Conservation (phyloP, 2,329 filamentous ascomycete genomes). For the Fusarium ambrosium region DNA sequence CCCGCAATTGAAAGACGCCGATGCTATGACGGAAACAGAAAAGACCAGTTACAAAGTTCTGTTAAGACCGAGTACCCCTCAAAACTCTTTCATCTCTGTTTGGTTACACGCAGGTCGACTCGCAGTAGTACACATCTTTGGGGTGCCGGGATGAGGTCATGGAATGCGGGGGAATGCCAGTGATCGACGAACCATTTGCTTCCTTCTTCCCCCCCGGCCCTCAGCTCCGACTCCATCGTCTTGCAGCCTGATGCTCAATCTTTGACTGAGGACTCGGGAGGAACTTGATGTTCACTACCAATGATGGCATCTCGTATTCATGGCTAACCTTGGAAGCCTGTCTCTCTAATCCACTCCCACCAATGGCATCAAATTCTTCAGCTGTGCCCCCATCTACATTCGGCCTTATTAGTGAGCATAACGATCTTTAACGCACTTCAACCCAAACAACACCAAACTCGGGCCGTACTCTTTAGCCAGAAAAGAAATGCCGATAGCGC, state of each 20-base stretch:
- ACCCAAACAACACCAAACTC: conserved; percentile 1
- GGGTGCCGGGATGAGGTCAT: conserved; percentile 51
- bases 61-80: conserved; percentile 10
- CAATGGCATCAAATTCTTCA: conserved; percentile 12
- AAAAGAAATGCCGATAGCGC: conserved; percentile 1
- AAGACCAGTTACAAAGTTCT: conserved; percentile 29
- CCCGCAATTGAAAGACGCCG: not conserved
- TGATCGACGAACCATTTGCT: conserved; percentile 31
- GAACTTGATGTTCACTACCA: conserved; percentile 11
- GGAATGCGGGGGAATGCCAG: conserved; percentile 51
- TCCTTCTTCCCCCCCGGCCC: conserved; percentile 13
- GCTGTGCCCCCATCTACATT: not conserved
- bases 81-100: conserved; percentile 33
- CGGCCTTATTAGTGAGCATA: not conserved
- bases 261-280: conserved; percentile 6
- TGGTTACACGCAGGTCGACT: conserved; percentile 40
- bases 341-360: conserved; percentile 13
- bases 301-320: conserved; percentile 5
- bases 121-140: conserved; percentile 34
- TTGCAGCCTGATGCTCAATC: conserved; percentile 15
- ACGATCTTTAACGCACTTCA: not conserved
- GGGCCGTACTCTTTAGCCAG: conserved; percentile 1
- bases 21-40: not conserved
- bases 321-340: not conserved
- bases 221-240: conserved; percentile 18